Conservation (phyloP, 805 yeast species). For the Zygoascus tannicola region DNA sequence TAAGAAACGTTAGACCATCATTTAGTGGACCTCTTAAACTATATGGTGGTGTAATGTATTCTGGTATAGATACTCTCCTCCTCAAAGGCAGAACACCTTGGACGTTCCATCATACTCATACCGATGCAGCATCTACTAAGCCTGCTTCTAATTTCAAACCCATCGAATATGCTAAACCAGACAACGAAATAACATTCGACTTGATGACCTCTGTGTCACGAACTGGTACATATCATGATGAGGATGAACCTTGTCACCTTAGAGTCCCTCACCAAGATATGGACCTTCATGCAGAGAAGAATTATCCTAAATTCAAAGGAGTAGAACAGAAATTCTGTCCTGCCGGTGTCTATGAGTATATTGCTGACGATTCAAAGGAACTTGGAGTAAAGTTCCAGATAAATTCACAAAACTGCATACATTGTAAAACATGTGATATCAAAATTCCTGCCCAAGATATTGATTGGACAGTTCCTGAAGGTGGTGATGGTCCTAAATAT, state of each 20-base stretch:
- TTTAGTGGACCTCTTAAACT: slow-evolving; percentile 69
- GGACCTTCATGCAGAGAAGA: slow-evolving; percentile 52
- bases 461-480: slow-evolving; percentile 96
- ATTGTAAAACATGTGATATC: slow-evolving; percentile 97
- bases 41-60: slow-evolving; percentile 71
- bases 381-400: slow-evolving; percentile 79
- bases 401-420: slow-evolving; percentile 95
- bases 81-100: slow-evolving; percentile 78
- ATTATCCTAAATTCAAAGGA: slow-evolving; percentile 76
- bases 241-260: slow-evolving; percentile 85
- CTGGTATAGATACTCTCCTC: slow-evolving; percentile 75
- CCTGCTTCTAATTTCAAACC: slow-evolving; percentile 57
- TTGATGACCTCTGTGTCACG: slow-evolving; percentile 89
- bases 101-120: slow-evolving; percentile 61
- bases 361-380: slow-evolving; percentile 50
- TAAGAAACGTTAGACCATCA: slow-evolving; percentile 89
- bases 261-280: slow-evolving; percentile 35
- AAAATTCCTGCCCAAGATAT: slow-evolving; percentile 94
- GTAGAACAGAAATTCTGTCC: slow-evolving; percentile 92
- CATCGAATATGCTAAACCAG: slow-evolving; percentile 91
- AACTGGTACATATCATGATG: slow-evolving; percentile 94
- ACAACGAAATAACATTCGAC: slow-evolving; percentile 86
- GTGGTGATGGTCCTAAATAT: slow-evolving; percentile 98
- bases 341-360: slow-evolving; percentile 94
- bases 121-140: slow-evolving; percentile 67